phyloP scores from a whole-genome alignment of 2,329 filamentous ascomycete genomes.

The Diaporthe aspalathi region DNA sequence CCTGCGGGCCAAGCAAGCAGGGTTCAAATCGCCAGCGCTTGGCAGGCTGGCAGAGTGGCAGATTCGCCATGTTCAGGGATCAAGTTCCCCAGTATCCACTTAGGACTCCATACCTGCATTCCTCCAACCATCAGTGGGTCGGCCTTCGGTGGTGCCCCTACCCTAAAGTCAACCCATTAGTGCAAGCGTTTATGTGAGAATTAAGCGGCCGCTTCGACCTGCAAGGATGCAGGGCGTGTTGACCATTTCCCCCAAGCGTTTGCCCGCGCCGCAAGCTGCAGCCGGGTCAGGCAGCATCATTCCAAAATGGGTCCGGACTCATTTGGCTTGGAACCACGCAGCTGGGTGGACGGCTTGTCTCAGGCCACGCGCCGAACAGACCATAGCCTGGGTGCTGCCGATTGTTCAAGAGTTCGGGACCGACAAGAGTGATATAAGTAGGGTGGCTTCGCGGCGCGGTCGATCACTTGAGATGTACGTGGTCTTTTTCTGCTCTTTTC shows the following conservation, averaged over 20 bases:
- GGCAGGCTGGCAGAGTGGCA: too few species aligned
- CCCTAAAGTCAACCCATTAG: not conserved
- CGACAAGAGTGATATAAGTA: conserved; percentile 15
- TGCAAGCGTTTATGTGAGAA: conserved; percentile 1
- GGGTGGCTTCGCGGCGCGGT: not conserved
- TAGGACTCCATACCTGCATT: not conserved
- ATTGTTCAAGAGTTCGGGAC: conserved; percentile 6
- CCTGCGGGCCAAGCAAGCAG: too few species aligned
- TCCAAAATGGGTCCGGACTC: conserved; percentile 11
- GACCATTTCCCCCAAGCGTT: conserved; percentile 9
- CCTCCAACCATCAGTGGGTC: conserved; percentile 10
- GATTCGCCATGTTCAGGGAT: conserved; percentile 7
- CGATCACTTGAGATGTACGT: not conserved
- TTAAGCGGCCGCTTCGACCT: conserved; percentile 13
- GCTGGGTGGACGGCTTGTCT: not conserved
- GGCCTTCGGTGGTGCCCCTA: not conserved
- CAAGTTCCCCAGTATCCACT: not conserved
- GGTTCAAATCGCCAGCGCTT: not conserved
- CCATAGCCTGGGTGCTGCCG: not conserved
- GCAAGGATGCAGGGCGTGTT: conserved; percentile 3
- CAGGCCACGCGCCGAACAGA: not conserved
- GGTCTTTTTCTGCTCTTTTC: conserved; percentile 5
- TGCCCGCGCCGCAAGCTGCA: conserved; percentile 28
- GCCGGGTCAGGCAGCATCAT: conserved; percentile 5
- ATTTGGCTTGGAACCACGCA: not conserved